Base-by-base conservation (phyloP, 106 monocot species). In the Posidonia australis region DNA sequence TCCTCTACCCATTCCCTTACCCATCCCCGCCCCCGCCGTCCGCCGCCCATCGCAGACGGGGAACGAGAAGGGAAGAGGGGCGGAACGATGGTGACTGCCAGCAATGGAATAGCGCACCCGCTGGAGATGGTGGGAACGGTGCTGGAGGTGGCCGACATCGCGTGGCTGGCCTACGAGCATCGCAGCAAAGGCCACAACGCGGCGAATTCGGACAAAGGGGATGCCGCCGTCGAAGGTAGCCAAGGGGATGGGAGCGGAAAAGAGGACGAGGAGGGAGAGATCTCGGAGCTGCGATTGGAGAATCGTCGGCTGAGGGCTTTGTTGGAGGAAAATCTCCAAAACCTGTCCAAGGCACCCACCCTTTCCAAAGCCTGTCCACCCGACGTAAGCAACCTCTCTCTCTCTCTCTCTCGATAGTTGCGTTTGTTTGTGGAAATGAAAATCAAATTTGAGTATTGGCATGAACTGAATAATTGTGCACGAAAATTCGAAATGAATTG, bases 91-190 rank as follows among this genome's bases (percentile, higher is more conserved):
- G 60, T 16, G 29, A 13, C 60, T 16, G 30, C 31, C 20, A 14
- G 14, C n/a, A 81, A 78, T 32, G 60, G 61, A 36, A 65, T 81
- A 25, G 67, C 55, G 9, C 36, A 54, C 63, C 88, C 88, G 13
- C 69, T 89, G 28, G 88, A 89, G 63, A 71, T 89, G 44, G 82
- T 79, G 61, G 73, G 66, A 55, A 75, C 85, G 54, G 77, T 85
- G 70, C 31, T 89, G 45, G 89, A 89, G 79, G 74, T 85, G 58
- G 85, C 89, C 18, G 90, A 90, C 58, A 63, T 90, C 42, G 90
- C 90, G 0, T 78, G 86, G 85, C 62, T 41, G 51, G 90, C 83
- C 48, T 62, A 79, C 42, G 83, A 83, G 77, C 73, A 81, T 75
- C 78, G 77, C 53, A 75, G 65, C 31, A 18, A 51, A 16, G 49